A percentile compares a stretch with the other conserved stretches of the same genome.
phyloP scores from a whole-genome alignment of 1,284 basidiomycete species.

The Kwoniella shivajii region DNA sequence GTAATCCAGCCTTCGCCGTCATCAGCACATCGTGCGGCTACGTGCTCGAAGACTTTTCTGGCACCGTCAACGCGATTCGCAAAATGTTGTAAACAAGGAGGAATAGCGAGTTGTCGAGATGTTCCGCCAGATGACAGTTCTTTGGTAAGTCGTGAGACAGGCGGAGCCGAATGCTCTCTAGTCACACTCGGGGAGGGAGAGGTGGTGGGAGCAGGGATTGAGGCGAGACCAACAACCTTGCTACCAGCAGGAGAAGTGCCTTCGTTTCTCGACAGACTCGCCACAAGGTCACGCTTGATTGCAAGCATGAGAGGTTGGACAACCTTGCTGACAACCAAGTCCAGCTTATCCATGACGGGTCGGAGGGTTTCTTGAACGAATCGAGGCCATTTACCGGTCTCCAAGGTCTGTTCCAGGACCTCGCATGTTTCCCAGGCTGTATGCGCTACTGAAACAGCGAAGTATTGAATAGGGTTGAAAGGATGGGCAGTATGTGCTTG shows the following conservation, averaged over 20 bases:
- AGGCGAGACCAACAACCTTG: constrained; percentile 43
- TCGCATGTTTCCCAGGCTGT: constrained; percentile 55
- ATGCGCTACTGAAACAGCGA: constrained; percentile 52
- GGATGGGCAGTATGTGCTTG: constrained; percentile 28
- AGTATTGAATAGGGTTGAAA: constrained; percentile 52
- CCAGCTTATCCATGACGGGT: constrained; percentile 62
- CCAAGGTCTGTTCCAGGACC: constrained; percentile 51
- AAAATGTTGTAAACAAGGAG: constrained; percentile 50
- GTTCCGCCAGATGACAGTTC: constrained; percentile 40
- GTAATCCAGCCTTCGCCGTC: constrained; percentile 56
- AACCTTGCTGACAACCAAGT: constrained; percentile 53
- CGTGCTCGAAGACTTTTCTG: constrained; percentile 47
- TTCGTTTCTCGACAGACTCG: constrained; percentile 36
- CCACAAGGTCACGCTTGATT: constrained; percentile 51
- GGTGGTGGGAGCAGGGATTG: constrained; percentile 33
- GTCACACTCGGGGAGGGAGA: constrained; percentile 20
- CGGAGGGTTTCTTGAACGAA: constrained; percentile 62
- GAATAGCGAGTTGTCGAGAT: constrained; percentile 40
- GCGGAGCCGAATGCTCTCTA: constrained; percentile 36
- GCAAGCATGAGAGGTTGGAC: constrained; percentile 49
- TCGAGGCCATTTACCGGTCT: constrained; percentile 50
- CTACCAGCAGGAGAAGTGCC: constrained; percentile 39
- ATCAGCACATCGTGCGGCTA: constrained; percentile 50
- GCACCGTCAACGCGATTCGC: constrained; percentile 51
- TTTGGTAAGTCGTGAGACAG: constrained; percentile 38